Evolutionary conservation across 176 grass and related monocot genomes (phyloP).

Genomic region (Zea luxurians): DNA sequence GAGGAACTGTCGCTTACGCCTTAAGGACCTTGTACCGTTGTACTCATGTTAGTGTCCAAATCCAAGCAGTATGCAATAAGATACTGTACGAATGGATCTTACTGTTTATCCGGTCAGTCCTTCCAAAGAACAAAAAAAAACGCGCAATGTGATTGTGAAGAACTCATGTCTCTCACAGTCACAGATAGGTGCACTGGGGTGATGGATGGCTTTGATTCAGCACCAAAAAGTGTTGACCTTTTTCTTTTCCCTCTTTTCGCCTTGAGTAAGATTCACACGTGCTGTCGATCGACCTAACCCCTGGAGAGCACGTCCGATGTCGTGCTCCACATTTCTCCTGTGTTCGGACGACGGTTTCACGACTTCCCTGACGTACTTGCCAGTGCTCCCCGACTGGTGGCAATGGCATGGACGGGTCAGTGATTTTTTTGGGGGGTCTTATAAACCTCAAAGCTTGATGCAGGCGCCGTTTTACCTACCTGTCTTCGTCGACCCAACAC

Average conservation of each 20-base stretch:
- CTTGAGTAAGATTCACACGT: neutral
- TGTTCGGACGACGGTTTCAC: neutral
- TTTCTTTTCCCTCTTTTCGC: neutral
- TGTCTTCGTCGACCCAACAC: constrained; percentile 24
- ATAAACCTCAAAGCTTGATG: constrained; percentile 14
- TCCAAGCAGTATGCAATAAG: neutral
- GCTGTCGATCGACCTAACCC: constrained; percentile 2
- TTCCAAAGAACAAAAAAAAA: neutral
- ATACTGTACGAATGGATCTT: neutral
- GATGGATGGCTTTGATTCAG: constrained; percentile 1
- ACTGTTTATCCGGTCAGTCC: neutral
- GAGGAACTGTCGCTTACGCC: neutral
- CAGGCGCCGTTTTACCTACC: constrained; percentile 28
- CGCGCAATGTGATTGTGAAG: neutral
- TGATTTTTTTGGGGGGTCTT: constrained; percentile 7
- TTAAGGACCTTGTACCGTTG: constrained; percentile 1
- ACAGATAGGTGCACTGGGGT: neutral
- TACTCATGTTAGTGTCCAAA: neutral
- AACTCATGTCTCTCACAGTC: neutral
- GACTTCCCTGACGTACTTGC: neutral
- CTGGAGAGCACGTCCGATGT: neutral
- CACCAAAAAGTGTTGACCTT: neutral
- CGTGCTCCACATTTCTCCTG: constrained; percentile 24
- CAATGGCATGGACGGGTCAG: neutral
- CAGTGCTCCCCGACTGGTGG: neutral